Base-by-base conservation (phyloP, 2,329 filamentous ascomycete species). In the Coleophoma crateriformis region DNA sequence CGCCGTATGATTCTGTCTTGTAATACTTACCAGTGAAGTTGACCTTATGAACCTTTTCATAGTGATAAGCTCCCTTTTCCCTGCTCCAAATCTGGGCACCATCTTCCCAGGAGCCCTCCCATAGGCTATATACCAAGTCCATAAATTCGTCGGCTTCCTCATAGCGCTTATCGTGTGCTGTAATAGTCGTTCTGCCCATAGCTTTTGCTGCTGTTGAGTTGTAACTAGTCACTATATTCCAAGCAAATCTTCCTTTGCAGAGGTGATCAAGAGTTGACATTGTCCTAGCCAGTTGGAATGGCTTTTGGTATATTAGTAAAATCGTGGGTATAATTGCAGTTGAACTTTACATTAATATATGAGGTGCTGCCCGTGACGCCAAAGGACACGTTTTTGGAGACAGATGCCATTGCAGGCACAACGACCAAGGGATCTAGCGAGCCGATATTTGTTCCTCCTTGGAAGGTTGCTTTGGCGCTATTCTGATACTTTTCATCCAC, bases 151-250 rank as follows among this genome's bases (percentile, higher is more conserved):
- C 81, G 20, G 75, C 82, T 20, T 78, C 72, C 10, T 70, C 73
- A 54, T 87, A 87, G 49, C 81, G 73, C 54, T 82, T 81, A 54
- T 87, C 83, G 58, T 87, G 84, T 69, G 75, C 49, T 35, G 79
- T 76, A 0, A 76, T 75, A 6, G 64, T 75, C 13, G 81, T 75
- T 2, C 81, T 58, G 0, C 79, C 79, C 49, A 83, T 81, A 1
- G 78, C 78, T 57, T 82, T 81, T 61, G 81, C 81, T 0, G 79
- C 79, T 0, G 77, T 72, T 56, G 82, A 82, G 59, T 79, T 80
- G 71, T 75, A 81, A 1, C 69, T 74, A 0, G 80, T 84, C 1
- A 86, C 81, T n/a, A 85, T 82, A 51, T 85, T 85, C 77, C 77
- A 81, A 20, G 75, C 77, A 3, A 81, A 52, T 22, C 82, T 71